Base-by-base conservation (phyloP, 805 yeast genomes). In the Kurtzmaniella fragi region DNA sequence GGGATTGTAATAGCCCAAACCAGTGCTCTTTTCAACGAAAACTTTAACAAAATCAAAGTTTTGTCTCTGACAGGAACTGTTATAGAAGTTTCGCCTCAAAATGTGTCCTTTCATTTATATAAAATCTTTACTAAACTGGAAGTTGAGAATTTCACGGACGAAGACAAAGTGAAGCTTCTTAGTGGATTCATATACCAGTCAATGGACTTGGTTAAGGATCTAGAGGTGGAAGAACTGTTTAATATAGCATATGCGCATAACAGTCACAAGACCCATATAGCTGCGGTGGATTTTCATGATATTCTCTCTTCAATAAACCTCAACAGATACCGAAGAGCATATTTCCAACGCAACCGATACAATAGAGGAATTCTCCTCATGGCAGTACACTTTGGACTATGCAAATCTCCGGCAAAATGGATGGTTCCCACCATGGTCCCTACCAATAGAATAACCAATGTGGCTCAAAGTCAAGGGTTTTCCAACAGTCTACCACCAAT, bases 1-100 rank as follows among this genome's bases (percentile, higher is more conserved):
- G 78, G 77, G 2, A 46, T 70, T 2, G 73, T 73, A 3, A 35
- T 68, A 4, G 39, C 57, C 32, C 57, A 44, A 14, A 49, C 67
- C 0, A 37, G 41, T 31, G 57, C 71, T 3, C 54, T 46, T 20
- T 70, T 71, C 44, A 57, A 61, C 40, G 61, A 52, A 30, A 48
- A 47, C 37, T 57, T 56, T 35, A 64, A 63, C 40, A 58, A 61
- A 34, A 38, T 62, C 28, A 29, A 51, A 14, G 60, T 70, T 4
- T 52, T 67, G 33, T 61, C 67, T 15, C 33, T 52, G 8, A 50
- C 59, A 5, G 70, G 71, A 41, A 57, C 58, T 15, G 33, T 62
- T 3, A 41, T 44, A 1, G 33, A 46, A 4, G 61, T 67, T 1
- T 41, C 53, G 16, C 54, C 70, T 5, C 45, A 43, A 15, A 49